A percentile compares a stretch with the other conserved stretches of the same genome.
Conservation (phyloP, 2,329 filamentous ascomycete genomes). For the Aspergillus clavatus region DNA sequence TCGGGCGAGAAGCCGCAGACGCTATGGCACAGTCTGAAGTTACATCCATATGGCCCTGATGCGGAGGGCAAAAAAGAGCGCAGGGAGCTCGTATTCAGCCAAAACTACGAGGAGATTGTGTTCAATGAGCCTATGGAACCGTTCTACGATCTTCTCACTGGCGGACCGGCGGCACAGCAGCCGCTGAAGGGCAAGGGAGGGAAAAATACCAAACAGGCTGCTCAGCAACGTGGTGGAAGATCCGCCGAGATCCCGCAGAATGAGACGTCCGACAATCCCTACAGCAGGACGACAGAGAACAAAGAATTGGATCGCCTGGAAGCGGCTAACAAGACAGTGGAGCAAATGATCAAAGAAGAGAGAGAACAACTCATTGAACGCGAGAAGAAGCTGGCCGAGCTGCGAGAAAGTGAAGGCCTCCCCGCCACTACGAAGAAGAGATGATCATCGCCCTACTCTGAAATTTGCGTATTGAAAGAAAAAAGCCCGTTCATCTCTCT, state of each 20-base stretch:
- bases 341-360: constrained; percentile 59
- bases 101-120: constrained; percentile 87
- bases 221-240: constrained; percentile 52
- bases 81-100: constrained; percentile 63
- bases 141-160: constrained; percentile 82
- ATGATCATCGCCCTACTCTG: constrained; percentile 19
- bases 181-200: constrained; percentile 57
- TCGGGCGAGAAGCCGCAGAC: constrained; percentile 91
- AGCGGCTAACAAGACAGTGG: constrained; percentile 56
- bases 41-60: constrained; percentile 80
- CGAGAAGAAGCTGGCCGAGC: constrained; percentile 55
- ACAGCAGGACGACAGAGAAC: constrained; percentile 65
- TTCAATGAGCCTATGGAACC: constrained; percentile 96
- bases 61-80: constrained; percentile 68
- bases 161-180: constrained; percentile 49
- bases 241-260: constrained; percentile 70
- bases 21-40: constrained; percentile 84
- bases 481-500: background rate
- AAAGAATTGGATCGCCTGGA: constrained; percentile 62
- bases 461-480: background rate
- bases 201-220: constrained; percentile 48
- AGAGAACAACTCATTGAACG: constrained; percentile 58
- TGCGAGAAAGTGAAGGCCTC: constrained; percentile 43
- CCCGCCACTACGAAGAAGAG: constrained; percentile 40
- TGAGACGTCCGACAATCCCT: constrained; percentile 65